Evolutionary conservation across 768 basidiomycete species (phyloP), one percentile per base, ranked within the genome.

Genomic region (Polyporus arcularius): DNA sequence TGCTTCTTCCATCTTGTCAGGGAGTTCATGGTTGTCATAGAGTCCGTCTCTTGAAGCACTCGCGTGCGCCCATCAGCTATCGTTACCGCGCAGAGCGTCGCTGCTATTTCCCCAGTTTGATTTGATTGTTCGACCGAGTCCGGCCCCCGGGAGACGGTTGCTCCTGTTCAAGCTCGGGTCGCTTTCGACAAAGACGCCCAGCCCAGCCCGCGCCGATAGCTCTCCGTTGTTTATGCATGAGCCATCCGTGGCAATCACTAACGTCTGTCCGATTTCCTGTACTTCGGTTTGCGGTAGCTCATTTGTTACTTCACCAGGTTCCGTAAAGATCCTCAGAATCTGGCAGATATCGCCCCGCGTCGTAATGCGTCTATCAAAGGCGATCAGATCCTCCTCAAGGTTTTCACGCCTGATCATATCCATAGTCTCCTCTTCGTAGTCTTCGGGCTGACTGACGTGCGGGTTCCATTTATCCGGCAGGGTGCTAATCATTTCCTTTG

Each of bases 31-130:
- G 47, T 55, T 1, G 68, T 65, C 16, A 14, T 41, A 0, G 71
- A 70, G 67, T 72, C 67, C 0, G 67, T 58, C 14, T 52, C 45
- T 1, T 70, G 62, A 10, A 46, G 10, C 0, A 72, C 1, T 0
- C 62, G 53, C 0, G 2, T 16, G 4, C 21, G 4, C 1, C 0
- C 4, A 1, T 18, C 42, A 3, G 18, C 2, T 21, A 2, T 41
- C 35, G 2, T 5, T 1, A 4, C 15, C 2, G 52, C 58, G 3
- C 49, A 12, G 2, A 28, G 16, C 2, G 46, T 52, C 12, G 60
- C 60, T 0, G 45, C 28, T 4, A 28, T 32, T 15, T 55, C 63
- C 16, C 48, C 55, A 1, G 48, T 47, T 7, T 58, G 53, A 14
- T 53, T 60, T 10, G 58, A 53, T 15, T 60, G 58, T 6, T 31